Percentiles rank a stretch among this genome's conserved stretches.
Evolutionary conservation across 768 basidiomycete species (phyloP).

Genomic region (Tephrocybe sp.): DNA sequence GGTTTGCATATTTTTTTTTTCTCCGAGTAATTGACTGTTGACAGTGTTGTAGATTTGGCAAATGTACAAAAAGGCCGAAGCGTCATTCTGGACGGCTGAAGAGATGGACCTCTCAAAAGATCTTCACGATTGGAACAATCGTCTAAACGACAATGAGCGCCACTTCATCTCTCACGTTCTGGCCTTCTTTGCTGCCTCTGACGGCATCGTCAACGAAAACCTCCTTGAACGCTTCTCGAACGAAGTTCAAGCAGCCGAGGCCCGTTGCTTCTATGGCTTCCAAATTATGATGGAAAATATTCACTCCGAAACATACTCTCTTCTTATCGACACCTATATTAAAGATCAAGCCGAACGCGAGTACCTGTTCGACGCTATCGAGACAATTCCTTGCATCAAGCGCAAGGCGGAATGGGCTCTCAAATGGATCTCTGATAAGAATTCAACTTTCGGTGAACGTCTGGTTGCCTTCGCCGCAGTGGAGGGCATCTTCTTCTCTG

Average conservation of each 20-base stretch:
- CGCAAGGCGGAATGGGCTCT: constrained; percentile 96
- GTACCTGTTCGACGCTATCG: constrained; percentile 89
- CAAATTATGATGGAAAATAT: constrained; percentile 99
- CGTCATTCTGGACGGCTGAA: constrained; percentile 93
- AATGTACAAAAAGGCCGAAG: constrained; percentile 94
- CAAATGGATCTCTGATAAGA: constrained; percentile 83
- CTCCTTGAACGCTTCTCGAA: constrained; percentile 91
- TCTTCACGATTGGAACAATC: constrained; percentile 79
- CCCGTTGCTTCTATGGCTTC: constrained; percentile 96
- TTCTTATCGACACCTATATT: constrained; percentile 95
- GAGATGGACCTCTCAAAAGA: constrained; percentile 93
- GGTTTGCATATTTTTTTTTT: constrained; percentile 38
- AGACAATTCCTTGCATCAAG: constrained; percentile 91
- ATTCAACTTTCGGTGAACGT: constrained; percentile 84
- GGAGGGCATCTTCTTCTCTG: constrained; percentile 98
- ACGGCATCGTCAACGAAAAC: constrained; percentile 97
- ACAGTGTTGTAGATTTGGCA: constrained; percentile 76
- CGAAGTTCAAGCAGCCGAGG: constrained; percentile 92
- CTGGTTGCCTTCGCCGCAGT: constrained; percentile 94
- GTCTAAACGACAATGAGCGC: constrained; percentile 80
- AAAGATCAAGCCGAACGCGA: constrained; percentile 75
- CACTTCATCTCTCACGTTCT: constrained; percentile 93
- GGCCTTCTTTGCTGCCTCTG: constrained; percentile 95
- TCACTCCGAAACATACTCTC: constrained; percentile 95
- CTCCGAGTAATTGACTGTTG: background rate